Conservation (phyloP, 1,284 basidiomycete species). For the Leccinum subspadiceum region DNA sequence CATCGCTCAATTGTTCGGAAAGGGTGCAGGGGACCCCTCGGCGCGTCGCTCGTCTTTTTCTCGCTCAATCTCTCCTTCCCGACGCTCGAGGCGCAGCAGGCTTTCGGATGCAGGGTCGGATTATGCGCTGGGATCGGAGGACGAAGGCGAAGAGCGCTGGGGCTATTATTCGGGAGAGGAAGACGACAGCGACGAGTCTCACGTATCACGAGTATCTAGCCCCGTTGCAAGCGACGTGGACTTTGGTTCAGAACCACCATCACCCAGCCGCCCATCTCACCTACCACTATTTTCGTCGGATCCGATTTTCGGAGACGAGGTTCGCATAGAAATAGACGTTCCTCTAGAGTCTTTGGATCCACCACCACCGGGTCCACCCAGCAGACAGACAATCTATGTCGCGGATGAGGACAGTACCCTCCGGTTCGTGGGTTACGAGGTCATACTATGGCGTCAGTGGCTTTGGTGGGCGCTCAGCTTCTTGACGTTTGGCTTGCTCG, state of each 20-base stretch:
- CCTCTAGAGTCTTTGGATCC: conserved; percentile 58
- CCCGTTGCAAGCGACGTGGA: conserved; percentile 56
- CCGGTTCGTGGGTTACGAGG: conserved; percentile 88
- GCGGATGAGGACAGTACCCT: conserved; percentile 91
- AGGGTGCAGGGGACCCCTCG: conserved; percentile 41
- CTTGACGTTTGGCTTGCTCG: conserved; percentile 73
- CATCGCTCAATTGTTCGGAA: conserved; percentile 40
- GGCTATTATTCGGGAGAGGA: conserved; percentile 79
- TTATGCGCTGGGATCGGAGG: conserved; percentile 51
- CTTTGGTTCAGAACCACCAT: conserved; percentile 67
- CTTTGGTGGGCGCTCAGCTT: conserved; percentile 77
- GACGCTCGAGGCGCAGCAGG: conserved; percentile 51
- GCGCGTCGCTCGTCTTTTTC: conserved; percentile 55
- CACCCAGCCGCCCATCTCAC: conserved; percentile 45
- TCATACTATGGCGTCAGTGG: conserved; percentile 59
- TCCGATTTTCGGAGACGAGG: conserved; percentile 76
- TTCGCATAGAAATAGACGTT: conserved; percentile 74
- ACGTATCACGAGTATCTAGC: conserved; percentile 33
- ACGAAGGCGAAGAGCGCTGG: conserved; percentile 67
- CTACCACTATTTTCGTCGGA: conserved; percentile 71
- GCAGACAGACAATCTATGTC: conserved; percentile 85
- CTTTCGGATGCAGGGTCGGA: conserved; percentile 54
- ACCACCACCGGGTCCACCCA: conserved; percentile 74
- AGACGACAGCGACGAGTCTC: conserved; percentile 38
- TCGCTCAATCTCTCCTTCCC: conserved; percentile 49